Conservation (phyloP, 768 basidiomycete genomes). For the Pisolithus albus region DNA sequence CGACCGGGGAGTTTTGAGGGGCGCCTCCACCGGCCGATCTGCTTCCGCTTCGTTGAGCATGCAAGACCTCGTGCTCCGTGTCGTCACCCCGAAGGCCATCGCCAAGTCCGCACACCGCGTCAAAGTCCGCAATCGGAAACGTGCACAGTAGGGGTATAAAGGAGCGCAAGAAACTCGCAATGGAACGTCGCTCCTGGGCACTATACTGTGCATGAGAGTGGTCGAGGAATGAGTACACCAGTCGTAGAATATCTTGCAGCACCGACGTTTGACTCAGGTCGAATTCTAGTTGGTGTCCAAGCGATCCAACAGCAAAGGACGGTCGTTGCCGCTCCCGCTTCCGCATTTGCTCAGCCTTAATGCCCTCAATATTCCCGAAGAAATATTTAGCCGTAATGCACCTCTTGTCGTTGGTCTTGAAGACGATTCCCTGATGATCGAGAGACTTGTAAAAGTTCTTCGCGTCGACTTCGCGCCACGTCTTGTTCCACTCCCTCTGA, state of each 20-base stretch:
- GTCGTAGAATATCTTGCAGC: conserved; percentile 81
- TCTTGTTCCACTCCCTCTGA: conserved; percentile 92
- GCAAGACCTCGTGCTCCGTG: conserved; percentile 20
- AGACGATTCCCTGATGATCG: conserved; percentile 91
- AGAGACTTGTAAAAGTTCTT: conserved; percentile 98
- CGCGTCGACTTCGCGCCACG: conserved; percentile 94
- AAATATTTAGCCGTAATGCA: conserved; percentile 79
- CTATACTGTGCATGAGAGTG: conserved; percentile 74
- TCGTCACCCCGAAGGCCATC: conserved; percentile 39
- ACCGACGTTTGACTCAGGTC: conserved; percentile 71
- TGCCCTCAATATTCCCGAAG: conserved; percentile 67
- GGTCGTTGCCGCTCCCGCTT: conserved; percentile 25
- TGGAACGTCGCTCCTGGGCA: conserved; percentile 65
- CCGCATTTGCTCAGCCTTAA: conserved; percentile 54
- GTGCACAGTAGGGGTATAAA: conserved; percentile 82
- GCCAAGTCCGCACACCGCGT: conserved; percentile 52
- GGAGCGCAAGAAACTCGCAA: conserved; percentile 78
- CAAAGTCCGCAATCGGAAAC: conserved; percentile 60
- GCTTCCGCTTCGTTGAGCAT: conserved; percentile 28
- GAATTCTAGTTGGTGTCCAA: conserved; percentile 73
- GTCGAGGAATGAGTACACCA: conserved; percentile 88
- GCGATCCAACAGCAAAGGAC: conserved; percentile 39
- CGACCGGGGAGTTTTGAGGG: conserved; percentile 39
- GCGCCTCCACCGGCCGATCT: conserved; percentile 41
- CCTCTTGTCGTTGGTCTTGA: conserved; percentile 96